Evolutionary conservation across 73 alveolate species (phyloP).

Genomic region (Tetrahymena borealis): DNA sequence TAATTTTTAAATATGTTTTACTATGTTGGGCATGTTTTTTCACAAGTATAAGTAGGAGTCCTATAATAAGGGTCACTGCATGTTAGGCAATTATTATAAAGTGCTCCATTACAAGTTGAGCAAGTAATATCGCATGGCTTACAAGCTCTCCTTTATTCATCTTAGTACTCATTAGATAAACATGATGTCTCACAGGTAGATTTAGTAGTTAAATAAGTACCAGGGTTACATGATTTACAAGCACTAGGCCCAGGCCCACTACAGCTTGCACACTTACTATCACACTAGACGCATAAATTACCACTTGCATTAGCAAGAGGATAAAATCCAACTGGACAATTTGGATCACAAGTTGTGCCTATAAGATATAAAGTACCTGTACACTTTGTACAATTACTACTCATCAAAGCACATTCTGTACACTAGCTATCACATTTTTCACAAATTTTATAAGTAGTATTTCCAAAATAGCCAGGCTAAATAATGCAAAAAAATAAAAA

Average conservation of each 20-base stretch:
- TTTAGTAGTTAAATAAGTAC: not conserved
- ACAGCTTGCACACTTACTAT: not conserved
- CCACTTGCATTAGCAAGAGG: not conserved
- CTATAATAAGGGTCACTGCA: not conserved
- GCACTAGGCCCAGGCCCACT: not conserved
- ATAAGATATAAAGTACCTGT: not conserved
- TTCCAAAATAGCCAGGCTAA: not conserved
- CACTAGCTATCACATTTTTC: not conserved
- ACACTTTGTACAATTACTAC: not conserved
- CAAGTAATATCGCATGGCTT: not conserved
- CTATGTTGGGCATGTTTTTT: not conserved
- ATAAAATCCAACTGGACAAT: not conserved
- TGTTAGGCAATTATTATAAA: not conserved
- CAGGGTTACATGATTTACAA: not conserved
- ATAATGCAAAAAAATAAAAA: not conserved
- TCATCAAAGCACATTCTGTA: not conserved
- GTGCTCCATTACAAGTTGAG: not conserved
- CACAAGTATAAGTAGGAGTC: not conserved
- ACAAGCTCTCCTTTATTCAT: not conserved
- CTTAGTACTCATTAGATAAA: not conserved
- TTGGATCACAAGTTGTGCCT: not conserved
- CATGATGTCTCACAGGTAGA: not conserved
- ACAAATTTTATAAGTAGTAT: not conserved
- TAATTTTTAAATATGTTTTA: not conserved
- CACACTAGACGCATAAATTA: not conserved